phyloP scores from a whole-genome alignment of 148 eudicot species.

The Rhododendron kiyosumense region DNA sequence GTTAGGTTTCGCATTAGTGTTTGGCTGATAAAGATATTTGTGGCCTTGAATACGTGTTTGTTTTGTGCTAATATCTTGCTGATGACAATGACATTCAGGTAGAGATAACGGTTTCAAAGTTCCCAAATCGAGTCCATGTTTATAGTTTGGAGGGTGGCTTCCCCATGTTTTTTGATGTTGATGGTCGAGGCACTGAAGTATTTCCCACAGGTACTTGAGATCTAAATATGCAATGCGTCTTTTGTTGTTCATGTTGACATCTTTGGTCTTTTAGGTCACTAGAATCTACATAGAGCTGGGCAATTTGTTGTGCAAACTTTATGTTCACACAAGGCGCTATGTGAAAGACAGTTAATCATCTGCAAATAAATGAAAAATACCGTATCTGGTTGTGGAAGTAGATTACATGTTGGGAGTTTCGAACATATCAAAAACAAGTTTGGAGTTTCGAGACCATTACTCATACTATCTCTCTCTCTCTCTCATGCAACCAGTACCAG shows the following conservation, averaged over 20 bases:
- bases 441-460: background rate
- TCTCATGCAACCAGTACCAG: background rate
- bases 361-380: background rate
- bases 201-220: conserved; percentile 72
- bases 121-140: conserved; percentile 75
- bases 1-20: background rate
- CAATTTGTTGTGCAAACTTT: background rate
- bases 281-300: background rate
- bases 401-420: background rate
- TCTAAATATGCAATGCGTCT: background rate
- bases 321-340: background rate
- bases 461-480: background rate
- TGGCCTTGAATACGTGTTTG: background rate
- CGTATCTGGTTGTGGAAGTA: background rate
- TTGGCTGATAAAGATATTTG: background rate
- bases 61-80: background rate
- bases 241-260: background rate
- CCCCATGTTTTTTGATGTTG: conserved; percentile 79
- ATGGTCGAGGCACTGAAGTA: conserved; percentile 79
- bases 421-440: background rate
- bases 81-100: conserved; percentile 27
- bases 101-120: conserved; percentile 72
- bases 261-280: background rate
- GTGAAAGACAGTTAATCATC: background rate
- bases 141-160: conserved; percentile 79